Evolutionary conservation across 306 rosid genomes (phyloP).

Genomic region (Ormosia semicastrata): DNA sequence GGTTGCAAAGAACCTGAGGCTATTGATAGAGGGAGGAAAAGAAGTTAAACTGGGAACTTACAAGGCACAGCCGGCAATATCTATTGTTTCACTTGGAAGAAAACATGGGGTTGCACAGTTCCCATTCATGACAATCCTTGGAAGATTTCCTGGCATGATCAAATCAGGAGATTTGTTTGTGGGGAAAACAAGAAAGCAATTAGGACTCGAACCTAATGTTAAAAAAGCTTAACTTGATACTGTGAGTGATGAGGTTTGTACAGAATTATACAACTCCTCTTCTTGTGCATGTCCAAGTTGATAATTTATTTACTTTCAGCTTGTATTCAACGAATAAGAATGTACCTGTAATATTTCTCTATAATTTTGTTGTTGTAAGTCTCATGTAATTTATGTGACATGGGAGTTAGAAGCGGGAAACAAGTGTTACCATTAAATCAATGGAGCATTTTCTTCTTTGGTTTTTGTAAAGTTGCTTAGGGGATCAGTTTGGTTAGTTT

Average conservation of each 20-base stretch:
- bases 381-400: background rate
- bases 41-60: conserved; percentile 52
- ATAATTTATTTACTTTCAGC: background rate
- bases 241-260: background rate
- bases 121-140: conserved; percentile 57
- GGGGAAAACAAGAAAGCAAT: conserved; percentile 67
- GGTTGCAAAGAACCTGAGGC: conserved; percentile 72
- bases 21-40: conserved; percentile 49
- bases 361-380: conserved; percentile 15
- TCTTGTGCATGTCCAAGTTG: conserved; percentile 18
- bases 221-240: conserved; percentile 25
- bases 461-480: background rate
- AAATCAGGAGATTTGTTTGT: conserved; percentile 84
- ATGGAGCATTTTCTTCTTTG: background rate
- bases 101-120: conserved; percentile 70
- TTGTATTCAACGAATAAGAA: background rate
- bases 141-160: conserved; percentile 64
- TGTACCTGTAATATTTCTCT: conserved; percentile 7
- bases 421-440: background rate
- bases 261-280: conserved; percentile 6
- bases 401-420: background rate
- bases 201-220: conserved; percentile 53
- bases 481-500: background rate
- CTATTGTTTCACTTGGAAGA: conserved; percentile 79
- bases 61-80: conserved; percentile 44